These are phyloP conservation scores for Austropuccinia psidii DNA, from an alignment of 1,284 basidiomycete genomes.

Conservation along the genomic window DNA sequence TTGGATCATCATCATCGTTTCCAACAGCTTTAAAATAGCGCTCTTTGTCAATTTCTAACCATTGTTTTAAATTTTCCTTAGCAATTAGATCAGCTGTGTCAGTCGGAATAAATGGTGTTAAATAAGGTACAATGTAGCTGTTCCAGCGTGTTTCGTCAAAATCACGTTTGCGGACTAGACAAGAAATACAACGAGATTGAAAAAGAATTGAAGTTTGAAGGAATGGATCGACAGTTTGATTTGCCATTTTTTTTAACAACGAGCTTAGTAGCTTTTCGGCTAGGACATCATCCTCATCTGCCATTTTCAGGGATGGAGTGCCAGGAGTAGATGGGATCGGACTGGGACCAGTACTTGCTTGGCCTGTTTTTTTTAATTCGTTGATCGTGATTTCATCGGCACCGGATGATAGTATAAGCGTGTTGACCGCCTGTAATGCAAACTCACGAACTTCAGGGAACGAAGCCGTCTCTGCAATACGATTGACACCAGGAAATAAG, in stretches of 20 bases:
- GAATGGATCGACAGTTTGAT: slow-evolving; percentile 46
- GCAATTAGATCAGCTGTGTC: slow-evolving; percentile 52
- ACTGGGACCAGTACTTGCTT: slow-evolving; percentile 41
- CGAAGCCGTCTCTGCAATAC: slow-evolving; percentile 80
- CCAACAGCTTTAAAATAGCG: slow-evolving; percentile 50
- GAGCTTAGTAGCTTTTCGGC: slow-evolving; percentile 55
- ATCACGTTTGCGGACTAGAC: slow-evolving; percentile 62
- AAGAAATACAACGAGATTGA: slow-evolving; percentile 64
- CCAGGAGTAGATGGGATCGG: slow-evolving; percentile 57
- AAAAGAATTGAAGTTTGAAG: slow-evolving; percentile 57
- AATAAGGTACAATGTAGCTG: slow-evolving; percentile 65
- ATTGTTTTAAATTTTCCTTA: slow-evolving; percentile 62
- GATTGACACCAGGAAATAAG: slow-evolving; percentile 83
- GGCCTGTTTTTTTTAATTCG: slow-evolving; percentile 39
- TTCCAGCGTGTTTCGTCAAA: slow-evolving; percentile 67
- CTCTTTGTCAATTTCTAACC: slow-evolving; percentile 68
- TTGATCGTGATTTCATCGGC: slow-evolving; percentile 42
- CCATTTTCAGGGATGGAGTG: slow-evolving; percentile 41
- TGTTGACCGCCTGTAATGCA: slow-evolving; percentile 53
- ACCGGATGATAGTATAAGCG: slow-evolving; percentile 38
- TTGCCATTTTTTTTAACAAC: slow-evolving; percentile 45
- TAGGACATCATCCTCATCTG: slow-evolving; percentile 41
- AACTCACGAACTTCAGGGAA: slow-evolving; percentile 97
- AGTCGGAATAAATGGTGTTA: slow-evolving; percentile 49
- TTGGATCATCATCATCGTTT: slow-evolving; percentile 64